Base-by-base conservation (phyloP, 1,139 yeast genomes). In the Yamadazyma kanchanaburiensis region DNA sequence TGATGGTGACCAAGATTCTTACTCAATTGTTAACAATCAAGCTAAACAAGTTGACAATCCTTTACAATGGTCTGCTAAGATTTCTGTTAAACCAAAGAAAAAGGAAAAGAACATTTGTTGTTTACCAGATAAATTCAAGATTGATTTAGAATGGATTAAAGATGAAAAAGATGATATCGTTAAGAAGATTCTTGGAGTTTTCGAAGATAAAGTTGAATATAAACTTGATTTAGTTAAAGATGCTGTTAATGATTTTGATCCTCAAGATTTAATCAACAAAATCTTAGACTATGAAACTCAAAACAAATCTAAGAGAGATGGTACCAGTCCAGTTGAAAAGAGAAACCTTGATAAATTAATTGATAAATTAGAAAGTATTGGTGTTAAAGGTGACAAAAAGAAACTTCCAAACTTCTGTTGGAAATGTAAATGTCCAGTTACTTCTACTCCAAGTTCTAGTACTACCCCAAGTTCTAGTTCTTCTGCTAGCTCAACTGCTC, bases 61-160 rank as follows among this genome's bases (percentile, higher is more conserved):
- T 30, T 36, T 42, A 19, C 33, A 47, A 33, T 51, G 55, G 53
- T 33, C 49, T 22, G 43, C 46, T 12, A 34, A 47, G n/a, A 36
- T 51, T 22, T 27, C 45, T 11, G 45, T 51, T 22, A 39, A 49
- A 25, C 49, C 55, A 15, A 8, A 7, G 9, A 33, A 37, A 13
- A 34, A 31, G 21, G 31, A 37, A 5, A 15, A 35, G 14, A 45
- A 45, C 21, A 42, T 40, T 32, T 51, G 55, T 40, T 51, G 57
- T 42, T 48, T 51, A 32, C 55, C 55, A 12, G 47, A 46, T 25
- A 43, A 39, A 28, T 52, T 54, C 32, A 39, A 46, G 16, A 45
- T 55, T 33, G 39, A 42, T 14, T 51, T 47, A 32, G 49, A 51
- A 21, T 51, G 44, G 44, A 10, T 21, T n/a, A 25, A 21, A 8